Evolutionary conservation across 2,329 filamentous ascomycete genomes (phyloP), one percentile per base, ranked within the genome.

Genomic region (Monosporascus ibericus): DNA sequence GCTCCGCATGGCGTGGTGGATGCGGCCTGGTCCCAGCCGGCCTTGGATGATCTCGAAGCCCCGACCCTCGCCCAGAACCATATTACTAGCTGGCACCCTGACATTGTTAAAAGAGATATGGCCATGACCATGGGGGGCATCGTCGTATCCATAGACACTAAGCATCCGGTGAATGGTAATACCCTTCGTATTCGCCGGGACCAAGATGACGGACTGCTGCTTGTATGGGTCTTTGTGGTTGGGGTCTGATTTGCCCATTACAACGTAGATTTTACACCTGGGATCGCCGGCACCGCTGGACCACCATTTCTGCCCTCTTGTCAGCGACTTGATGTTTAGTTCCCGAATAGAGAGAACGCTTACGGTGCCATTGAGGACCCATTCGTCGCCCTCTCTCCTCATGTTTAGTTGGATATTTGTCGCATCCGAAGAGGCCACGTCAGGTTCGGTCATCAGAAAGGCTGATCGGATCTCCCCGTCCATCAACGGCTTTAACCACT

Each of bases 41-140:
- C 94, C 94, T 71, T 99, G 94, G 67, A 99, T 96, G 67, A 99
- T 96, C 72, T 99, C 94, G 70, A 99, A 99, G 20, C 94, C 94
- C 57, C 90, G 85, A 59, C 94, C 94, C 70, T 94, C 90, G 55
- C 94, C 92, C 3, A 99, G 86, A 11, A 97, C 88, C 66, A 99
- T 86, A 75, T 89, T 94, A 63, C 77, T 75, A 34, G 78, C 84
- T 7, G 92, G 92, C 0, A 99, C 89, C 54, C 92, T 88, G 57
- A 97, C 94, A 68, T 97, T 87, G 54, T 85, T 79, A 74, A 99
- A 97, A 37, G 77, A 82, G 67, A 99, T 84, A 72, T 99, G 92
- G 44, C 91, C 94, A 74, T 99, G 94, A 52, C 94, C 94, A 70
- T 99, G 94, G 2, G 94, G 94, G n/a, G 94, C 94, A 64, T 99